Conservation (phyloP, 2,329 filamentous ascomycete genomes). For the Penicillium sp. region DNA sequence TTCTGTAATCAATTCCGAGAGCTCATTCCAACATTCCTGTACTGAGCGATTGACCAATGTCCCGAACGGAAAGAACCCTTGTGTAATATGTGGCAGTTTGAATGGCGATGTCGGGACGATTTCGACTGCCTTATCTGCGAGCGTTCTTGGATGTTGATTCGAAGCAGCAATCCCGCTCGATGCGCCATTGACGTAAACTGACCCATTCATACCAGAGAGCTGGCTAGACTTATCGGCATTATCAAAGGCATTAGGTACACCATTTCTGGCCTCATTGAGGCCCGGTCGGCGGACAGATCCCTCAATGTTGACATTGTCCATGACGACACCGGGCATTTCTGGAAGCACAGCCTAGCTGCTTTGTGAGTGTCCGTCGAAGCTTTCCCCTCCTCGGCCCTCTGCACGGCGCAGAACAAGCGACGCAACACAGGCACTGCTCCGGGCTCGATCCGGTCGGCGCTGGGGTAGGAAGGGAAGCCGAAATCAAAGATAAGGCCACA, state of each 20-base stretch:
- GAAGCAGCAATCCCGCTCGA: conserved; percentile 14
- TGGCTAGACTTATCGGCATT: conserved; percentile 18
- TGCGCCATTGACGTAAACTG: conserved; percentile 30
- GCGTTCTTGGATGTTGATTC: conserved; percentile 13
- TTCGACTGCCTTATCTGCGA: conserved; percentile 6
- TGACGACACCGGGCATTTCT: conserved; percentile 47
- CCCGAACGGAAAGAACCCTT: conserved; percentile 73
- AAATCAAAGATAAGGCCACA: conserved; percentile 17
- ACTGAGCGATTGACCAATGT: conserved; percentile 74
- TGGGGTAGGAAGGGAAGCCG: conserved; percentile 30
- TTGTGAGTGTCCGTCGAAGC: conserved; percentile 15
- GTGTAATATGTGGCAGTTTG: conserved; percentile 66
- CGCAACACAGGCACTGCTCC: conserved; percentile 17
- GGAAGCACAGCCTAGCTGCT: conserved; percentile 11
- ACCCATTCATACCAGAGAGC: conserved; percentile 25
- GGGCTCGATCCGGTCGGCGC: conserved; percentile 19
- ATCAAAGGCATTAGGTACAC: conserved; percentile 17
- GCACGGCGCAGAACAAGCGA: conserved; percentile 29
- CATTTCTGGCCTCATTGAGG: conserved; percentile 28
- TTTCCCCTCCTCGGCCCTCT: conserved; percentile 34
- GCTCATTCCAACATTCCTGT: conserved; percentile 77
- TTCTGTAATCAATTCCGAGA: conserved; percentile 68
- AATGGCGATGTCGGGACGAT: conserved; percentile 39
- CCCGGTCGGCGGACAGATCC: conserved; percentile 27
- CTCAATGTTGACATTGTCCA: conserved; percentile 39